Evolutionary conservation across 495 filamentous ascomycete genomes (phyloP).

Genomic region (Oleoguttula mirabilis): DNA sequence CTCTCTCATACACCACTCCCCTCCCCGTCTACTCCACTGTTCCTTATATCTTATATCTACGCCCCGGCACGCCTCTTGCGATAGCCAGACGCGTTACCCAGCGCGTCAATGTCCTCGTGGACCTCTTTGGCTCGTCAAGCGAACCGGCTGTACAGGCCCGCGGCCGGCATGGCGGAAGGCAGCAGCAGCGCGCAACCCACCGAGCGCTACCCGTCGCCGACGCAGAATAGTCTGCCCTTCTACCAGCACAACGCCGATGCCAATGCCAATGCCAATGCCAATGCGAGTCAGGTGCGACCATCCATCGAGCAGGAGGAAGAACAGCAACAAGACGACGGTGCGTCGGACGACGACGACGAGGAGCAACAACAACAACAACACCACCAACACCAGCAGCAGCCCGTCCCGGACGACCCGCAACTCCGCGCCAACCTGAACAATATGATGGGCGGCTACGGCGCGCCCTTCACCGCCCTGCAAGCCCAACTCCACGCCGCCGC

Average conservation of each 20-base stretch:
- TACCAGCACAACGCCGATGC: conserved; percentile 3
- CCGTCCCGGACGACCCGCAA: conserved; percentile 10
- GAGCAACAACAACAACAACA: conserved; percentile 1
- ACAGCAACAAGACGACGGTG: not conserved
- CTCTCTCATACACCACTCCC: too few species aligned
- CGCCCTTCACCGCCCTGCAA: not conserved
- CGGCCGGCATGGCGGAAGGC: too few species aligned
- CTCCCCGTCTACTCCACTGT: too few species aligned
- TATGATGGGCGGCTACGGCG: conserved; percentile 12
- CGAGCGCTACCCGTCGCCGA: conserved; percentile 8
- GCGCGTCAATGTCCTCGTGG: too few species aligned
- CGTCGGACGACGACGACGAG: not conserved
- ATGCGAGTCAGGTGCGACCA: not conserved
- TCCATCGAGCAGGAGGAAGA: not conserved
- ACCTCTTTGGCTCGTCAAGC: too few species aligned
- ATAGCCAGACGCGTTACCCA: too few species aligned
- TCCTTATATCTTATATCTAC: too few species aligned
- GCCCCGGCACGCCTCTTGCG: too few species aligned
- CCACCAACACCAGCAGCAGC: not conserved
- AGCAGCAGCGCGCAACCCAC: too few species aligned
- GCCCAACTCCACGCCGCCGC: not conserved
- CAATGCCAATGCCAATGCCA: not conserved
- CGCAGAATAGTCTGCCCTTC: conserved; percentile 13
- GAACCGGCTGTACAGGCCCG: too few species aligned
- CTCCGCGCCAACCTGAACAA: conserved; percentile 12